phyloP scores from a whole-genome alignment of 2,329 filamentous ascomycete species.

The Microdochium nivale region DNA sequence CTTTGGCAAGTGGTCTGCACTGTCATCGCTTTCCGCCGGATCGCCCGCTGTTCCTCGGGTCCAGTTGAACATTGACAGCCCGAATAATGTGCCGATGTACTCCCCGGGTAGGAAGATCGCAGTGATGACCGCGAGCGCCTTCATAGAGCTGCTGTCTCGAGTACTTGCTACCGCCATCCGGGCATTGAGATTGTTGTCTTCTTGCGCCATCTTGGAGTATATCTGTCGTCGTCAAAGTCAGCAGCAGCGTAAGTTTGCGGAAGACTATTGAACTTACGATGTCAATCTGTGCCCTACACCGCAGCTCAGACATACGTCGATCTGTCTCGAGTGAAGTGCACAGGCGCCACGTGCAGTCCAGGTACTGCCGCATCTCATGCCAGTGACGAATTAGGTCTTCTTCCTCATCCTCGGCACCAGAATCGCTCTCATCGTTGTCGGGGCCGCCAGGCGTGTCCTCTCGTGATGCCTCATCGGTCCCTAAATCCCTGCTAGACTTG shows the following conservation, averaged over 20 bases:
- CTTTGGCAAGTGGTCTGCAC: slow-evolving; percentile 13
- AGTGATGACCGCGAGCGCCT: slow-evolving; percentile 36
- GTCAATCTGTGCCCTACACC: slow-evolving; percentile 36
- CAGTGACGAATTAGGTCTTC: slow-evolving; percentile 27
- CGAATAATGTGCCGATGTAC: slow-evolving; percentile 35
- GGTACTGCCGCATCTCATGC: slow-evolving; percentile 37
- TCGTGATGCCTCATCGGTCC: not conserved
- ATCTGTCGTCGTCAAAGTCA: slow-evolving; percentile 19
- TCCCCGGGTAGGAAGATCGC: slow-evolving; percentile 38
- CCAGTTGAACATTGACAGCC: slow-evolving; percentile 39
- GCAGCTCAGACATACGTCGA: slow-evolving; percentile 34
- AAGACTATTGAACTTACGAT: slow-evolving; percentile 23
- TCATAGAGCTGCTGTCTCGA: slow-evolving; percentile 41
- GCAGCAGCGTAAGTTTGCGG: not conserved
- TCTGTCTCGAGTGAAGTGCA: slow-evolving; percentile 37
- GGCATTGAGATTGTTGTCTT: slow-evolving; percentile 40
- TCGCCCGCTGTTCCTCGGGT: slow-evolving; percentile 16
- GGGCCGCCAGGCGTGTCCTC: not conserved
- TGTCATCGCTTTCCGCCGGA: slow-evolving; percentile 22
- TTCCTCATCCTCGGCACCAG: slow-evolving; percentile 4
- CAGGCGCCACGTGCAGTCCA: slow-evolving; percentile 32
- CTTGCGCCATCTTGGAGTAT: slow-evolving; percentile 39
- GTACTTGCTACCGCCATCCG: slow-evolving; percentile 70
- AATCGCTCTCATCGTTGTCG: not conserved
- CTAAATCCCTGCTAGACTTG: not conserved